Evolutionary conservation across 129 eudicot species (phyloP), one percentile per base, ranked within the genome.

Genomic region (Arctium minus): DNA sequence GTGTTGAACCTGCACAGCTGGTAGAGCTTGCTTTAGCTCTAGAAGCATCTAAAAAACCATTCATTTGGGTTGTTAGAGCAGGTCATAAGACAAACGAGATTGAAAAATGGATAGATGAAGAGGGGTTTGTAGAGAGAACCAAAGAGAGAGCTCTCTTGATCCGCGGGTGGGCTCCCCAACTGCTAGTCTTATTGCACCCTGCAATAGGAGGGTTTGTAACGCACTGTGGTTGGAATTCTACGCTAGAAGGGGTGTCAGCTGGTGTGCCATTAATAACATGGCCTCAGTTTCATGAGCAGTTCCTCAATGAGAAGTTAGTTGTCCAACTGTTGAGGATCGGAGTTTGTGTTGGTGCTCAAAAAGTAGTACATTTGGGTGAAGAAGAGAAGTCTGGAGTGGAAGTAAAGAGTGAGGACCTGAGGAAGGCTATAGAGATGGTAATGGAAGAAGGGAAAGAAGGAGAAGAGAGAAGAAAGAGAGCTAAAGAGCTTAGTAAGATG

Each of bases 201-300:
- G 85, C 97, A 1, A 53, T 90, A 1, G 92, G 90, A 17, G 92
- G 89, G 9, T 92, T 89, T 46, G 76, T 92, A 75, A 92, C 97
- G 1, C 93, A 92, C 8, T 92, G 97, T 50, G 97, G 97, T 2
- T 92, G 97, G 97, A 92, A 92, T 68, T 92, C 93, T 50, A 90
- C 82, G 4, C 86, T 92, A 12, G 94, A 90, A 81, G 97, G 92
- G 32, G 35, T 92, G 0, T 70, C 53, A 10, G 90, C 81, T 9
- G 97, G 97, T 31, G 81, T 90, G 70, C 94, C 94, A 3, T 75
- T 92, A 89, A 70, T 92, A 40, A 88, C 97, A 4, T 90, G 92
- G 89, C 97, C 97, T 18, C 82, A 85, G 74, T 92, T 92, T 73
- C 86, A 86, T 0, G 94, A 92, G 48, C 94, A 92, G 40, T 89